phyloP scores from a whole-genome alignment of 169 alveolate species.

The Plasmodium gonderi region DNA sequence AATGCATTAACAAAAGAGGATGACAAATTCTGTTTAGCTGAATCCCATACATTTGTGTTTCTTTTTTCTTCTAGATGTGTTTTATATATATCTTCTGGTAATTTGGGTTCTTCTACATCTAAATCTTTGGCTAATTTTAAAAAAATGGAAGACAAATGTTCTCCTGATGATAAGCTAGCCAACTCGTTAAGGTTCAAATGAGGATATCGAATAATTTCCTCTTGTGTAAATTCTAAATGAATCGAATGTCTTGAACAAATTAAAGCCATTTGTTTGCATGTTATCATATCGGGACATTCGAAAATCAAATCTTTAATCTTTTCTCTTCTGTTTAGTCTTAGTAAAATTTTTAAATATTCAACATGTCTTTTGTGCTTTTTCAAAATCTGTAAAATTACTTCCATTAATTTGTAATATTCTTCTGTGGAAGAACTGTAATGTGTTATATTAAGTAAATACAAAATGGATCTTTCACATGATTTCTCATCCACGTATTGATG shows the following conservation, averaged over 20 bases:
- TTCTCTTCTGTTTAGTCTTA: constrained; percentile 42
- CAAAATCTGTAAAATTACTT: constrained; percentile 37
- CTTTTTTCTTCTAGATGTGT: constrained; percentile 91
- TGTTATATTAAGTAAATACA: neutral
- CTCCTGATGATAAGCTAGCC: constrained; percentile 90
- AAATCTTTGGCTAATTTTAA: constrained; percentile 92
- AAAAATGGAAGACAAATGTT: constrained; percentile 88
- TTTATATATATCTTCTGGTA: constrained; percentile 95
- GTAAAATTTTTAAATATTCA: constrained; percentile 55
- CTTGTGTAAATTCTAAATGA: constrained; percentile 74
- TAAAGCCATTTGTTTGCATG: constrained; percentile 70
- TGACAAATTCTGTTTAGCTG: constrained; percentile 96
- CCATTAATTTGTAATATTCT: constrained; percentile 58
- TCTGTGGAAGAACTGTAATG: constrained; percentile 64
- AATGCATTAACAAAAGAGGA: constrained; percentile 98
- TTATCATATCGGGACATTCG: constrained; percentile 31
- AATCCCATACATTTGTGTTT: constrained; percentile 87
- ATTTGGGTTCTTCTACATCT: constrained; percentile 96
- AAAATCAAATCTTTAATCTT: constrained; percentile 48
- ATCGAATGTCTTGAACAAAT: constrained; percentile 61
- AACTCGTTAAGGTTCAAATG: constrained; percentile 74
- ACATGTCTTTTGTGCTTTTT: constrained; percentile 62
- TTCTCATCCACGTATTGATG: constrained; percentile 80
- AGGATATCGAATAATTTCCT: constrained; percentile 60
- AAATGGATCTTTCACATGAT: constrained; percentile 27